Evolutionary conservation across 257 asterid genomes (phyloP).

Genomic region (Henckelia pumila): DNA sequence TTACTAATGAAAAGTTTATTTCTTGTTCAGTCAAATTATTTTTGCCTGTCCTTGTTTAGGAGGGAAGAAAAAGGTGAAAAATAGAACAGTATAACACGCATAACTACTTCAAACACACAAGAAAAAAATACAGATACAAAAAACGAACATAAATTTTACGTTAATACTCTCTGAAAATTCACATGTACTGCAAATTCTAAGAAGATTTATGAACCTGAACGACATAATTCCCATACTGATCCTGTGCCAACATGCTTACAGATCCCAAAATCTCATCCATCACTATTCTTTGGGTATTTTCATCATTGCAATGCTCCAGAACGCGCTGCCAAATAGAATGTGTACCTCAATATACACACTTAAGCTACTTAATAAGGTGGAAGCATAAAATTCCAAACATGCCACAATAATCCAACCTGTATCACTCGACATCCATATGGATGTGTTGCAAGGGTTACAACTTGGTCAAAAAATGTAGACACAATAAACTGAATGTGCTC

Average conservation of each 20-base stretch:
- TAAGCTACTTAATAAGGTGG: background rate
- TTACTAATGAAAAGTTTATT: too few relatives aligned
- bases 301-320: conserved; percentile 64
- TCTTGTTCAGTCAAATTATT: background rate
- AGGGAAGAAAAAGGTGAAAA: background rate
- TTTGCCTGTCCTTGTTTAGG: background rate
- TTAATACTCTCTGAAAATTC: background rate
- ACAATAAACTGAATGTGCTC: conserved; percentile 59
- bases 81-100: background rate
- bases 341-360: background rate
- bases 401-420: conserved; percentile 46
- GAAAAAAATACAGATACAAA: background rate
- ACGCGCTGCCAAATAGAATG: conserved; percentile 50
- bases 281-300: conserved; percentile 58
- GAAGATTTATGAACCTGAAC: conserved; percentile 55
- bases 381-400: background rate
- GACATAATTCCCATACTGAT: conserved; percentile 84
- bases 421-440: conserved; percentile 91
- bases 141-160: background rate
- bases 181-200: background rate
- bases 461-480: conserved; percentile 59
- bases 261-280: conserved; percentile 69
- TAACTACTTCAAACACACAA: background rate
- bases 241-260: conserved; percentile 71
- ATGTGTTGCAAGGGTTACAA: conserved; percentile 68